These are phyloP conservation scores for Linum lewisii DNA, from an alignment of 345 rosid species.

Conservation along the genomic window DNA sequence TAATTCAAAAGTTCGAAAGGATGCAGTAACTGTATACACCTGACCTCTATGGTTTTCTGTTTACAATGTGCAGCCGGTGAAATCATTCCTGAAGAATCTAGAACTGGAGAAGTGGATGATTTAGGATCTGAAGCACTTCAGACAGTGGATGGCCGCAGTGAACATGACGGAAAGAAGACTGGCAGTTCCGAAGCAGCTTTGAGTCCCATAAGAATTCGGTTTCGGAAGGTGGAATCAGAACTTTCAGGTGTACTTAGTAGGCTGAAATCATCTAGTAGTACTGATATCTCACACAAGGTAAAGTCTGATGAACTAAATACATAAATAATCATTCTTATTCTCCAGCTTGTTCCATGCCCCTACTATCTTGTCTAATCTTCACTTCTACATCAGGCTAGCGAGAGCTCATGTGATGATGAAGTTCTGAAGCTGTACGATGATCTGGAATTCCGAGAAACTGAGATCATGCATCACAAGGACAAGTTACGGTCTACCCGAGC, in stretches of 20 bases:
- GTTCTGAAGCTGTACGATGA: conserved; percentile 59
- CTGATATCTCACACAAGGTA: conserved; percentile 35
- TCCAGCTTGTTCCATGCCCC: neutral
- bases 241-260: conserved; percentile 62
- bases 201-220: conserved; percentile 39
- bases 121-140: conserved; percentile 20
- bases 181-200: conserved; percentile 23
- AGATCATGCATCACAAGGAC: conserved; percentile 55
- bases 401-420: conserved; percentile 14
- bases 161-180: conserved; percentile 23
- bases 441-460: conserved; percentile 78
- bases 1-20: conserved; percentile 5
- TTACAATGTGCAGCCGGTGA: conserved; percentile 47
- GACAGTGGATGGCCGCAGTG: conserved; percentile 22
- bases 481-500: conserved; percentile 73
- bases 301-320: conserved; percentile 10
- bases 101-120: conserved; percentile 8
- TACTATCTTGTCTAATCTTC: conserved; percentile 13
- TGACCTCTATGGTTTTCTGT: conserved; percentile 12
- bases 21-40: conserved; percentile 10
- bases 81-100: conserved; percentile 15
- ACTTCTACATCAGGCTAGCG: neutral
- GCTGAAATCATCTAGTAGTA: conserved; percentile 43
- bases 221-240: conserved; percentile 60
- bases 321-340: conserved; percentile 9